Evolutionary conservation across 2,329 filamentous ascomycete species (phyloP), one percentile per base, ranked within the genome.

Genomic region (Aureobasidium sp.): DNA sequence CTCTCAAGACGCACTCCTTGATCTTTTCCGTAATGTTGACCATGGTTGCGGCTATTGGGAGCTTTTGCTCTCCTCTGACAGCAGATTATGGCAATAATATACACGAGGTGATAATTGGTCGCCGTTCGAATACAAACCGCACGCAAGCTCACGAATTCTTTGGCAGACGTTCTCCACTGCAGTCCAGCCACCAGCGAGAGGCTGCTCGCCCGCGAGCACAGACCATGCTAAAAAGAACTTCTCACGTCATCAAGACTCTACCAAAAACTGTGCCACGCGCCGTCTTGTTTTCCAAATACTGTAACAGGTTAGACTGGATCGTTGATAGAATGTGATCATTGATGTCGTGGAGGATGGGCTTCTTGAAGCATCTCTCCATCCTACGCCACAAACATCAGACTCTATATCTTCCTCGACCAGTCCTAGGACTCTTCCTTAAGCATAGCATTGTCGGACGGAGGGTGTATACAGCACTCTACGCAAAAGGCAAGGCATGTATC

Each of bases 1-100:
- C 42, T 27, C 31, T 19, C 4, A 1, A 21, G 6, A 47, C 46
- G 71, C 77, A 96, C 93, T 97, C 94, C 82, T 99, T 99, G 80
- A 99, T 99, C 83, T 96, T 97, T 60, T 99, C 95, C 66, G 94
- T 97, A 67, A 99, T 99, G 80, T 97, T 97, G 76, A 97, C 94
- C 94, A 99, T 99, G 70, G 71, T 78, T 69, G 57, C 71, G 51
- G 49, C 49, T 29, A 10, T 31, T 19, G 15, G 19, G 38, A 58
- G 43, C 33, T 9, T 21, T 13, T 49, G 43, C 43, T 31, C 43
- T 49, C 43, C 43, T 58, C n/a, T 1, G 4, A 19, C 31, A 21
- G 35, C 21, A 6, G 6, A 19, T 4, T 2, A 43, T 13, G 27
- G 13, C 15, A 37, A 10, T 31, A 10, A 43, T 42, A 19, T 53